A percentile compares a stretch with the other conserved stretches of the same genome.
These are phyloP conservation scores for Kokia cookei DNA, from an alignment of 441 rosid genomes.

Conservation along the genomic window DNA sequence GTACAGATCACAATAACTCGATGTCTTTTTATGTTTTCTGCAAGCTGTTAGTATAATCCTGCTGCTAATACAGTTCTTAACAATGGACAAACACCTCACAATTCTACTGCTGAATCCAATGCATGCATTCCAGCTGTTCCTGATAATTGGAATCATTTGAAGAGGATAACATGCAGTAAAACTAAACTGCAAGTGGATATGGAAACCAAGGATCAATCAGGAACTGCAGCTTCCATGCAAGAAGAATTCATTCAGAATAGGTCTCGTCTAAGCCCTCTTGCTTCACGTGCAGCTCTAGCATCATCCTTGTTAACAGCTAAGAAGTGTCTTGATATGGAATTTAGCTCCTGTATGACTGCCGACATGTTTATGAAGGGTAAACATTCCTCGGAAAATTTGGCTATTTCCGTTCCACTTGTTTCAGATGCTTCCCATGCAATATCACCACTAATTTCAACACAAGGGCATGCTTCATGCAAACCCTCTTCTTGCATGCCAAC, in stretches of 20 bases:
- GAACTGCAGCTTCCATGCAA: background rate
- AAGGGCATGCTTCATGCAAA: background rate
- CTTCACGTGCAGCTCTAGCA: slow-evolving; percentile 9
- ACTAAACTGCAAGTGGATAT: background rate
- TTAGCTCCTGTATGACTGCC: background rate
- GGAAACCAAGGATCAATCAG: background rate
- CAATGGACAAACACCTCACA: background rate
- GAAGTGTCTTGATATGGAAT: background rate
- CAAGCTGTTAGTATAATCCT: background rate
- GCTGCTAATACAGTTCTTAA: background rate
- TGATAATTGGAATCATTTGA: background rate
- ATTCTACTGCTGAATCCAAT: background rate
- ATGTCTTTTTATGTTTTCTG: background rate
- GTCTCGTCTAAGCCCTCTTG: slow-evolving; percentile 6
- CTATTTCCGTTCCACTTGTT: background rate
- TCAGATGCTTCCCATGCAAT: background rate
- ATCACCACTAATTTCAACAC: background rate
- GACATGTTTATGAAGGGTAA: background rate
- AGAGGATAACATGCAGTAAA: background rate
- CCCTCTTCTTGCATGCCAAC: background rate
- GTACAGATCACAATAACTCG: background rate
- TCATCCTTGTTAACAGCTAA: slow-evolving; percentile 2
- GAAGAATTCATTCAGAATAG: slow-evolving; percentile 6
- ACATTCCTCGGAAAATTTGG: background rate
- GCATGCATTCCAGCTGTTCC: background rate